phyloP scores from a whole-genome alignment of 768 basidiomycete genomes.

The Lentinula boryana region DNA sequence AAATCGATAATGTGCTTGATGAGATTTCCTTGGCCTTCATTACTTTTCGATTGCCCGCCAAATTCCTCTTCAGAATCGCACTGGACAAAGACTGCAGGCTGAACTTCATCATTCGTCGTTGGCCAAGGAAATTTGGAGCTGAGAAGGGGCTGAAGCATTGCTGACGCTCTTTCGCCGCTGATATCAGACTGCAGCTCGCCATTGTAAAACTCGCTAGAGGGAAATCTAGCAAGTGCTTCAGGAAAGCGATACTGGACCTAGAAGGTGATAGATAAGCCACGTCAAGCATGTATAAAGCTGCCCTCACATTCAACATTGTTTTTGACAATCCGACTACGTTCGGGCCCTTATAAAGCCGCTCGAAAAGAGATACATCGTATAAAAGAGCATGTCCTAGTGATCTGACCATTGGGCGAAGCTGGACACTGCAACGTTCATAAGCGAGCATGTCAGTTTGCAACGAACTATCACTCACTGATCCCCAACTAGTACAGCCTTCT shows the following conservation, averaged over 20 bases:
- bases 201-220: conserved; percentile 60
- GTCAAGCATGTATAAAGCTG: not conserved
- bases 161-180: conserved; percentile 20
- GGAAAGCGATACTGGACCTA: conserved; percentile 65
- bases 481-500: conserved; percentile 55
- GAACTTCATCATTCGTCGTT: conserved; percentile 18
- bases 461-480: conserved; percentile 50
- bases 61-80: conserved; percentile 53
- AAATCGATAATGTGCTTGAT: conserved; percentile 41
- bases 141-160: conserved; percentile 30
- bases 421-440: conserved; percentile 37
- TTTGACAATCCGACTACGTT: conserved; percentile 32
- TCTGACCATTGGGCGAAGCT: conserved; percentile 59
- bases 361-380: conserved; percentile 57
- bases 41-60: conserved; percentile 56
- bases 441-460: not conserved
- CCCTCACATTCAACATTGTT: conserved; percentile 54
- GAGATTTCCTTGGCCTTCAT: conserved; percentile 50
- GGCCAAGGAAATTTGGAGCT: conserved; percentile 57
- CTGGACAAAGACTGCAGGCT: conserved; percentile 54
- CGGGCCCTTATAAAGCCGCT: conserved; percentile 46
- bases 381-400: conserved; percentile 51
- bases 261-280: not conserved
- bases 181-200: conserved; percentile 44
- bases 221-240: conserved; percentile 49